These are phyloP conservation scores for Tolypocladium sp. DNA, from an alignment of 2,329 filamentous ascomycete genomes.

Conservation along the genomic window DNA sequence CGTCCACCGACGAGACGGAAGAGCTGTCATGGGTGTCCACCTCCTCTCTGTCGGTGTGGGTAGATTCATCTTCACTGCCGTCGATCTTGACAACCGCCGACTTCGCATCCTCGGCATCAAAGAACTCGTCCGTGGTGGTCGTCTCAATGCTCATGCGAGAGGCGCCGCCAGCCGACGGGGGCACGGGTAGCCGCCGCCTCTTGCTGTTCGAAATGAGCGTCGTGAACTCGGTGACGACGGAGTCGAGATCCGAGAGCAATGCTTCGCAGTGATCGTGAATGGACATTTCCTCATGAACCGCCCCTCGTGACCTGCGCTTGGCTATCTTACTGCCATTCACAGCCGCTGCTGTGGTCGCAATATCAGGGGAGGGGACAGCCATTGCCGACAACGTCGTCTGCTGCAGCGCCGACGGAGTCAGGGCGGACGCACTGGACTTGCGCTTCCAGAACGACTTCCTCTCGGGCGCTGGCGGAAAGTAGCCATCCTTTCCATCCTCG, in stretches of 20 bases:
- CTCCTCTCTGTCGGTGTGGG: constrained; percentile 9
- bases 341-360: constrained; percentile 17
- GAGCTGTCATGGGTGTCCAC: constrained; percentile 34
- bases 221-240: constrained; percentile 75
- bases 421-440: constrained; percentile 54
- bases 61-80: constrained; percentile 56
- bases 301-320: constrained; percentile 26
- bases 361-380: constrained; percentile 33
- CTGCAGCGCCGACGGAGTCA: constrained; percentile 30
- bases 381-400: constrained; percentile 27
- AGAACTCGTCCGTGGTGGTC: constrained; percentile 78
- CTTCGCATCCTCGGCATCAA: constrained; percentile 66
- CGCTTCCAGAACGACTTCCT: constrained; percentile 86
- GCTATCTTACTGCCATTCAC: constrained; percentile 21
- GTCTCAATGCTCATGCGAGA: constrained; percentile 69
- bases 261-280: constrained; percentile 77
- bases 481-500: constrained; percentile 34
- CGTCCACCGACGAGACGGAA: constrained; percentile 50
- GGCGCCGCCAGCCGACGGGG: constrained; percentile 35
- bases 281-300: constrained; percentile 47
- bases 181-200: constrained; percentile 54
- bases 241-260: constrained; percentile 76
- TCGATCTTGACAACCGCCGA: constrained; percentile 67
- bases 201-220: constrained; percentile 70
- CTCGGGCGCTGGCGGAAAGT: constrained; percentile 42